These are phyloP conservation scores for Microsporum ferrugineum DNA, from an alignment of 2,329 filamentous ascomycete genomes.

Conservation along the genomic window DNA sequence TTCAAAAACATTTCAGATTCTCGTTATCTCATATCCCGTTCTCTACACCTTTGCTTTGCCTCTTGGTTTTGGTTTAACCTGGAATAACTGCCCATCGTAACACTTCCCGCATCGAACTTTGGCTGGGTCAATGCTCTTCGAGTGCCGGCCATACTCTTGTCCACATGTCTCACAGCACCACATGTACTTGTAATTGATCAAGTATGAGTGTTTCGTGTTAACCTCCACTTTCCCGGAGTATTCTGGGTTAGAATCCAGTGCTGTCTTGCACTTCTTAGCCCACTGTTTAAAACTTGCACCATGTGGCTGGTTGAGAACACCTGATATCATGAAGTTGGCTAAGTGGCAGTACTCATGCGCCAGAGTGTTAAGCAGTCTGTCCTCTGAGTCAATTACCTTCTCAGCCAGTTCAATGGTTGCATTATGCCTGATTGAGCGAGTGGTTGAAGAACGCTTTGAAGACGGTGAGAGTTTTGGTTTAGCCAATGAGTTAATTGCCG, in stretches of 20 bases:
- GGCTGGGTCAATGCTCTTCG: slow-evolving; percentile 64
- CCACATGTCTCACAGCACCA: slow-evolving; percentile 67
- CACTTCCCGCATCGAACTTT: slow-evolving; percentile 70
- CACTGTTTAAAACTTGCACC: slow-evolving; percentile 74
- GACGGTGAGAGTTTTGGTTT: neutral
- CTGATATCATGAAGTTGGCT: slow-evolving; percentile 77
- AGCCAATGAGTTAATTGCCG: neutral
- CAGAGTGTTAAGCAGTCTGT: slow-evolving; percentile 76
- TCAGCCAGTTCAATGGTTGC: slow-evolving; percentile 79
- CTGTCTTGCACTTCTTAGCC: slow-evolving; percentile 32
- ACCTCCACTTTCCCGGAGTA: slow-evolving; percentile 56
- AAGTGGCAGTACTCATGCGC: slow-evolving; percentile 96
- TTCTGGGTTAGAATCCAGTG: slow-evolving; percentile 40
- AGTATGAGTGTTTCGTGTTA: slow-evolving; percentile 80
- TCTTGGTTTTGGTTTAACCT: slow-evolving; percentile 68
- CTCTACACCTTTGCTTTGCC: slow-evolving; percentile 18
- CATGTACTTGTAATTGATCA: slow-evolving; percentile 83
- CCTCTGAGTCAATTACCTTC: slow-evolving; percentile 70
- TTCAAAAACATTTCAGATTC: neutral
- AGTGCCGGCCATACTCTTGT: slow-evolving; percentile 69
- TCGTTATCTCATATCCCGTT: neutral
- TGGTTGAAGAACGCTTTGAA: neutral
- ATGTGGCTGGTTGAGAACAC: slow-evolving; percentile 64
- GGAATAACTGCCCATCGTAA: slow-evolving; percentile 51
- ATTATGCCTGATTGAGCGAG: slow-evolving; percentile 36